Base-by-base conservation (phyloP, 225 moss, liverwort and hornwort species). In the Sphagnum contortum region DNA sequence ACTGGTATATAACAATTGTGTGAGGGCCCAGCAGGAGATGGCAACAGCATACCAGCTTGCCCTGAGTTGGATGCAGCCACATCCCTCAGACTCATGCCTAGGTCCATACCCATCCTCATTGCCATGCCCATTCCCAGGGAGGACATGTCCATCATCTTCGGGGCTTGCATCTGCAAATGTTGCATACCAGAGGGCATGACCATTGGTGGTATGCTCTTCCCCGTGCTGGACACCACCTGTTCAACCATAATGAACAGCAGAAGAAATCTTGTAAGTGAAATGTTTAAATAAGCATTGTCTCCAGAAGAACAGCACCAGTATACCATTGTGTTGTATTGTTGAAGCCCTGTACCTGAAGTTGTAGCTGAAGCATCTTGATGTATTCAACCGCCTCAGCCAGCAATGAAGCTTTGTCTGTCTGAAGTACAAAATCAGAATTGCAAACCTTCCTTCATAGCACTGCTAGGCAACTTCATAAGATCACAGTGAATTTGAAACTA, bases 331-430 rank as follows among this genome's bases (percentile, higher is more conserved):
- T 29, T 29, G 29, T 29, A 29, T 29, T 29, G 29, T 29, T 29
- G 29, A 12, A 68, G 48, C 2, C 4, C 45, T 57, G 45, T 51
- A 84, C 96, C 90, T 89, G 88, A 14, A 98, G 71, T 72, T 98
- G 98, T 3, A 89, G 55, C 69, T 98, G 98, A 53, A 98, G 98
- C 98, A 89, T 87, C 76, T 98, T 98, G 9, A 98, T 64, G 58
- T 98, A 98, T 57, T 85, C 98, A 13, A 98, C 93, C 10, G 98
- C 98, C 74, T 98, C 98, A 44, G 93, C 98, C 75, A 98, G 70
- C 98, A 98, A 93, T 6, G 98, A 98, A 53, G 98, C 98, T 74
- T 98, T 98, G 50, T 98, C 98, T 46, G 98, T 89, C 98, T 98
- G 82, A 61, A 52, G 65, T 44, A 10, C 58, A 53, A 73, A 59